phyloP scores from a whole-genome alignment of 768 basidiomycete genomes.

The Hortiboletus flavorubellus region DNA sequence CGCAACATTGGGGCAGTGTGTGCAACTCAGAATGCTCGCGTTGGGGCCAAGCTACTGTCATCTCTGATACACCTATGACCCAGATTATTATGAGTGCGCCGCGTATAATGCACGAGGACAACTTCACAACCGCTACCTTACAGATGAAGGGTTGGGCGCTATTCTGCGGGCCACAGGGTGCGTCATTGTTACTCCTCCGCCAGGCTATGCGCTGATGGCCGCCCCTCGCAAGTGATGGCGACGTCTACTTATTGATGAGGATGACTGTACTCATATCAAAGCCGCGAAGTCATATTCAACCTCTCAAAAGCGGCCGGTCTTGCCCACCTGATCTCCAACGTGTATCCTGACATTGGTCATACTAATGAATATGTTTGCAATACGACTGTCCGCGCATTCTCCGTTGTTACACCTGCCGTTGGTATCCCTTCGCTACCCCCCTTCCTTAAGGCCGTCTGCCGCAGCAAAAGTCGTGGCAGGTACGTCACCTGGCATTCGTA shows the following conservation, averaged over 20 bases:
- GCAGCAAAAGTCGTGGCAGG: conserved; percentile 99
- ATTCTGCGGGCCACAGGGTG: conserved; percentile 87
- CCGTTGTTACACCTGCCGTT: conserved; percentile 96
- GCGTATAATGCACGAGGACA: conserved; percentile 83
- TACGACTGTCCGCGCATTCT: conserved; percentile 97
- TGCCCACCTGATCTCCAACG: conserved; percentile 99
- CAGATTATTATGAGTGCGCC: conserved; percentile 51
- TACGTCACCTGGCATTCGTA: conserved; percentile 98
- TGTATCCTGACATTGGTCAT: conserved; percentile 99
- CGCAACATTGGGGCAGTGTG: no score
- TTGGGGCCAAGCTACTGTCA: conserved; percentile 93
- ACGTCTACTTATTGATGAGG: conserved; percentile 91
- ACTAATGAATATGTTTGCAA: conserved; percentile 99
- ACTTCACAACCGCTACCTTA: conserved; percentile 88
- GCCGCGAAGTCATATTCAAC: conserved; percentile 98
- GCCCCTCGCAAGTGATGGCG: conserved; percentile 59
- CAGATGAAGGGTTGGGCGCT: conserved; percentile 93
- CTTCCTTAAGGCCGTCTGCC: conserved; percentile 97
- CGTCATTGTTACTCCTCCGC: conserved; percentile 87
- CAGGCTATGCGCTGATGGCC: conserved; percentile 83
- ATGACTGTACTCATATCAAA: conserved; percentile 94
- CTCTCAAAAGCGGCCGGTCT: conserved; percentile 98
- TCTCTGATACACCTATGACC: conserved; percentile 58
- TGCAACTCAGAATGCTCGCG: conserved; percentile 60
- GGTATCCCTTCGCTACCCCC: conserved; percentile 97